phyloP scores from a whole-genome alignment of 2,329 filamentous ascomycete species.

The Laburnicola sp. region DNA sequence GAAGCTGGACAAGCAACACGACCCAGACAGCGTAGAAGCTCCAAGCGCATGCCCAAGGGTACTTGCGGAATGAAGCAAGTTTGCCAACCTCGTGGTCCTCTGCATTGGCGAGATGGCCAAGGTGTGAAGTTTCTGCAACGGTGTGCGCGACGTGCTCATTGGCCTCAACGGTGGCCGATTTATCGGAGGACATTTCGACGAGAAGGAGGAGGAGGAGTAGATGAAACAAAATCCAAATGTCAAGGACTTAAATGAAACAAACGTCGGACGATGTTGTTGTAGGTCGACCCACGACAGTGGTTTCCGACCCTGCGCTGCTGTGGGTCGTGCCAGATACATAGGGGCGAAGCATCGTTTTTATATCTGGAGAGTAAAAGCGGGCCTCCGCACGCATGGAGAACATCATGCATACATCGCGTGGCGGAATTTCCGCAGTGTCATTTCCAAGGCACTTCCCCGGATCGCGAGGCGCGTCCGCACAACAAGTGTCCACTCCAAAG shows the following conservation, averaged over 20 bases:
- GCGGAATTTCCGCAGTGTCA: neutral
- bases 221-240: neutral
- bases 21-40: conserved; percentile 48
- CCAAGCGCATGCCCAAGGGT: conserved; percentile 42
- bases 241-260: neutral
- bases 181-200: conserved; percentile 6
- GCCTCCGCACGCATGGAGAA: conserved; percentile 1
- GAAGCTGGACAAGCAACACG: conserved; percentile 47
- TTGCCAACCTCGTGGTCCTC: conserved; percentile 29
- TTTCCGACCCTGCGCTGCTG: neutral
- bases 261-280: neutral
- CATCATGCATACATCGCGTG: neutral
- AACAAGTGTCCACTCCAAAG: neutral
- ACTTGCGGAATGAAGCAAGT: conserved; percentile 28
- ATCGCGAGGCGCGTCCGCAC: neutral
- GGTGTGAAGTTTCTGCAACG: conserved; percentile 13
- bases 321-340: conserved; percentile 5
- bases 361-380: conserved; percentile 2
- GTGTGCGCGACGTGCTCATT: conserved; percentile 17
- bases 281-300: neutral
- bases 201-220: neutral
- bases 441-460: conserved; percentile 8
- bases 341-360: neutral
- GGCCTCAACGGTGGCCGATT: conserved; percentile 16
- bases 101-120: conserved; percentile 24